Base-by-base conservation (phyloP, 345 rosid species). In the Adansonia digitata region DNA sequence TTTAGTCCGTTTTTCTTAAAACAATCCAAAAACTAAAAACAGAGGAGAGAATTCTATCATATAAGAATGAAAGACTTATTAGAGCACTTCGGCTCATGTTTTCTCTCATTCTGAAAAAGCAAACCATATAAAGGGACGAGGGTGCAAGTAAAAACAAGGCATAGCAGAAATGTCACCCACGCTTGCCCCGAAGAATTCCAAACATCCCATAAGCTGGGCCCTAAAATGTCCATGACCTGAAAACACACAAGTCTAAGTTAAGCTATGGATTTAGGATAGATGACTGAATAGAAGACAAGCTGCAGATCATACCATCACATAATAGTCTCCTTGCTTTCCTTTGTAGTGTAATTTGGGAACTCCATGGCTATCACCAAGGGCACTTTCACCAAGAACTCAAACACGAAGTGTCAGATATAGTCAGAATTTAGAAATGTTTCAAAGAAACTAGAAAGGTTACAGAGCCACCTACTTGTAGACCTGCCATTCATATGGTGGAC, bases 401-500 rank as follows among this genome's bases (percentile, higher is more conserved):
- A 11, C 26, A 61, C 64, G 35, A 72, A 6, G 59, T 63, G 31
- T 71, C n/a, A 68, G 29, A 29, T 69, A 75, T 6, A 35, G 49
- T 29, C 35, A n/a, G n/a, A 39, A 24, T 15, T 17, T 65, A 40
- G 67, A 15, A 43, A 62, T 20, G 20, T 27, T 49, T 35, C 79
- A 8, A 51, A 71, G 67, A 70, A 77, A 20, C 22, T 17, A 40
- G 15, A 18, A 71, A 55, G 34, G 2, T 31, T 29, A 59, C 29
- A 31, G 48, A 31, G 74, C 67, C 45, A 82, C 89, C 62, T 83
- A 96, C 99, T 84, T 86, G 91, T 96, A 96, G 65, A 93, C 97
- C 75, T 92, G 97, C 99, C 99, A 96, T 78, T 96, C 98, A 66
- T 93, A 83, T 8, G 99, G 99, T 24, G 99, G 99, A 81, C 99